Base-by-base conservation (phyloP, 768 basidiomycete species). In the Suillus occidentalis region DNA sequence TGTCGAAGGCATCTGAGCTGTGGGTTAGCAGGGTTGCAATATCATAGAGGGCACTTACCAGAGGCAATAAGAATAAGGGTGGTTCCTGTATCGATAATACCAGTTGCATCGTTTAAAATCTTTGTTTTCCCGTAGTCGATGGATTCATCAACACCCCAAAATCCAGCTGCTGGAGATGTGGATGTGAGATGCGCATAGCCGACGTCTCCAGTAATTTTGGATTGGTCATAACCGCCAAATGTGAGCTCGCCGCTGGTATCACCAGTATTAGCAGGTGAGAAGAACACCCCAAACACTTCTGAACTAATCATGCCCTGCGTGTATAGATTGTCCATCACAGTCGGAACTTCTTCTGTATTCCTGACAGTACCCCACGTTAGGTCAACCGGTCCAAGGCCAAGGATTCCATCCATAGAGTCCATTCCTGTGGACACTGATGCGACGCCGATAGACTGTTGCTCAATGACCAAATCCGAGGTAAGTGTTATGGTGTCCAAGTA, bases 31-130 rank as follows among this genome's bases (percentile, higher is more conserved):
- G 9, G 10, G 10, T 55, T 34, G 34, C 18, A 4, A 20, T 34
- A 18, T 55, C 25, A 7, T 20, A 43, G 18, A 22, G 6, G 42
- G 12, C 12, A 64, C 59, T 13, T 64, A 62, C 61, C 63, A 9
- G 66, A 60, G 4, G 67, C 67, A 45, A 69, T 39, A 6, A 69
- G 59, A 37, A 69, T 65, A 40, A 80, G 69, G 5, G 77, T 77
- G n/a, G 78, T 78, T 61, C 78, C 78, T 4, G 77, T 78, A 65
- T 80, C 77, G 68, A 79, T 71, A 45, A 79, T 75, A 20, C 78
- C 78, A 6, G 75, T 70, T 4, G 72, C 73, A 16, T 40, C 60
- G 9, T 43, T 49, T 20, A 78, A 66, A 47, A 78, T 53, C 18
- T 69, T 69, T 1, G 68, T 63, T 8, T 62, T 22, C 36, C 76